Conservation (phyloP, 108 stramenopile species). For the Pinguiococcus pyrenoidosus region DNA sequence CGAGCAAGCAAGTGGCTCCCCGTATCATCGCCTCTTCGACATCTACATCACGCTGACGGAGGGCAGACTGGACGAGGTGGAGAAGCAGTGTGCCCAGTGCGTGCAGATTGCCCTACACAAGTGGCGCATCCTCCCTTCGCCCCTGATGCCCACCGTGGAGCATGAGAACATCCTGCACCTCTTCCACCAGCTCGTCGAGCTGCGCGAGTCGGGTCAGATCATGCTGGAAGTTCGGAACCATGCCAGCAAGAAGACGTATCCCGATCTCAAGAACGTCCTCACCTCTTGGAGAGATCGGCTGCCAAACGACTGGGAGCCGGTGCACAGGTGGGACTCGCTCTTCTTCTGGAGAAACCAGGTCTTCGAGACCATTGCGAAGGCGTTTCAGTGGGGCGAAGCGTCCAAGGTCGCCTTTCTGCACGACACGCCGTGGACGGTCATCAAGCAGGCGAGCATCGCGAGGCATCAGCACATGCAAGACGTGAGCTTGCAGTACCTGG, state of each 20-base stretch:
- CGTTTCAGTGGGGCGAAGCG: conserved; percentile 52
- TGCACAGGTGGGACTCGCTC: conserved; percentile 77
- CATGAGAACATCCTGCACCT: conserved; percentile 62
- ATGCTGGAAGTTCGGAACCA: conserved; percentile 76
- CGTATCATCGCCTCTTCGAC: conserved; percentile 10
- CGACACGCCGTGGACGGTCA: conserved; percentile 77
- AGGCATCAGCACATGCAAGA: conserved; percentile 59
- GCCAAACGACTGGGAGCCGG: conserved; percentile 67
- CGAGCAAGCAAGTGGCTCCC: conserved; percentile 8
- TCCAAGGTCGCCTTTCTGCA: conserved; percentile 64
- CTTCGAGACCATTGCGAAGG: conserved; percentile 53
- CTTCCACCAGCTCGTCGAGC: conserved; percentile 78
- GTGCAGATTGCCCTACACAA: conserved; percentile 26
- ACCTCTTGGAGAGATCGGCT: conserved; percentile 78
- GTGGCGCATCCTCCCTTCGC: conserved; percentile 2
- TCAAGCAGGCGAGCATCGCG: conserved; percentile 63
- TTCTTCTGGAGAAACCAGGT: conserved; percentile 70
- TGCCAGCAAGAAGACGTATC: conserved; percentile 46
- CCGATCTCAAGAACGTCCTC: conserved; percentile 71
- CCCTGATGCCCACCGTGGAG: conserved; percentile 25
- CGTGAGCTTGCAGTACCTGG: conserved; percentile 15
- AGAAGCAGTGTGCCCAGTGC: conserved; percentile 58
- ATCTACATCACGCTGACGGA: conserved; percentile 32
- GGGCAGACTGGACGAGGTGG: conserved; percentile 66
- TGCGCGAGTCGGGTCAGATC: conserved; percentile 81